A percentile compares a stretch with the other conserved stretches of the same genome.
These are phyloP conservation scores for Lachnellula suecica DNA, from an alignment of 2,329 filamentous ascomycete genomes.

Conservation along the genomic window DNA sequence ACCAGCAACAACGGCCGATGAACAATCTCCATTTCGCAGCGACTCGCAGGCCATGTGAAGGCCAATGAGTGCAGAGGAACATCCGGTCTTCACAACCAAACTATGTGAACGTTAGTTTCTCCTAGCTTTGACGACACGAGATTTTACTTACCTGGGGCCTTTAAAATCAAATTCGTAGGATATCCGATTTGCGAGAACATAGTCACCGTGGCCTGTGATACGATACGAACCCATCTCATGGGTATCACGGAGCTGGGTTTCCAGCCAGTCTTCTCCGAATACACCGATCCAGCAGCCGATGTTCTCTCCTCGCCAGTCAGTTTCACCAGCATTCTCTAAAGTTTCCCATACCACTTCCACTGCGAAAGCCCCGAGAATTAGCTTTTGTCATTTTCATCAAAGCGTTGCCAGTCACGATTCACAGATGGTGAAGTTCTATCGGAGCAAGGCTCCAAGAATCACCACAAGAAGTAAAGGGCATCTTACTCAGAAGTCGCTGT, in stretches of 20 bases:
- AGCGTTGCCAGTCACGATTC: no score
- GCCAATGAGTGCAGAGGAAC: constrained; percentile 48
- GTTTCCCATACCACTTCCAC: constrained; percentile 29
- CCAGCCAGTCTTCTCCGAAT: constrained; percentile 12
- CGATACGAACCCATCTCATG: constrained; percentile 4
- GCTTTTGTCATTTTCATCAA: no score
- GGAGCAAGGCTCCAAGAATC: no score
- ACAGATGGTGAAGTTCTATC: no score
- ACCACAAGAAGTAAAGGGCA: no score
- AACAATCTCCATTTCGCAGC: constrained; percentile 43
- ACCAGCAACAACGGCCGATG: constrained; percentile 13
- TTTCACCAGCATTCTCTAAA: constrained; percentile 26
- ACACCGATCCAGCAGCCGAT: constrained; percentile 15
- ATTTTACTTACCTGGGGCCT: constrained; percentile 25
- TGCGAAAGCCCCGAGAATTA: no score
- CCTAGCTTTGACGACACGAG: neutral
- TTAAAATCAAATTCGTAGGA: constrained; percentile 35
- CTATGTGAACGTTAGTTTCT: constrained; percentile 1
- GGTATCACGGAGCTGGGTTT: constrained; percentile 3
- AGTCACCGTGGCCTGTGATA: constrained; percentile 9
- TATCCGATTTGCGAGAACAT: constrained; percentile 29
- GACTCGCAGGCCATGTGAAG: constrained; percentile 53
- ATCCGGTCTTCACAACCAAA: constrained; percentile 44
- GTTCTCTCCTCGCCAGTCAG: constrained; percentile 12
- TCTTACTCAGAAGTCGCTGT: constrained; percentile 24